phyloP scores from a whole-genome alignment of 1,284 basidiomycete species.

The Heimioporus punctisporus region DNA sequence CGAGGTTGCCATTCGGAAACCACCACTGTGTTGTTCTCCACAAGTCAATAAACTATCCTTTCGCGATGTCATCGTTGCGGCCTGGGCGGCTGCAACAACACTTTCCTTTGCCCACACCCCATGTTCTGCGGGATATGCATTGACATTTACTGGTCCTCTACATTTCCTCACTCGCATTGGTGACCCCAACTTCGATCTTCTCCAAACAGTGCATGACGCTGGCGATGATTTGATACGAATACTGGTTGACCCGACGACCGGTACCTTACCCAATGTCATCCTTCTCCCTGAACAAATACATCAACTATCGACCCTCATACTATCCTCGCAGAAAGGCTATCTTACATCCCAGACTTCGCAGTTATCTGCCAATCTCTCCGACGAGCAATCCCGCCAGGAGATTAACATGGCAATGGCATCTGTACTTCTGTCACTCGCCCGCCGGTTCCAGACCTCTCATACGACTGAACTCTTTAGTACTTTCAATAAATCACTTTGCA shows the following conservation, averaged over 20 bases:
- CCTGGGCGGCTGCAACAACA: slow-evolving; percentile 33
- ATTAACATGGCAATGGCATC: slow-evolving; percentile 49
- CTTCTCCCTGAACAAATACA: slow-evolving; percentile 45
- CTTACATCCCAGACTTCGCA: slow-evolving; percentile 36
- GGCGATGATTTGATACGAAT: slow-evolving; percentile 34
- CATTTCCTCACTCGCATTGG: slow-evolving; percentile 25
- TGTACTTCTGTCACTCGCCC: slow-evolving; percentile 57
- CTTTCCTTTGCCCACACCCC: slow-evolving; percentile 25
- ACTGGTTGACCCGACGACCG: slow-evolving; percentile 35
- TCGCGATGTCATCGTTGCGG: slow-evolving; percentile 38
- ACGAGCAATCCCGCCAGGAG: slow-evolving; percentile 22
- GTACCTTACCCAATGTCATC: slow-evolving; percentile 45
- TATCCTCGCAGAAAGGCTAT: slow-evolving; percentile 37
- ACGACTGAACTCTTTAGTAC: slow-evolving; percentile 26
- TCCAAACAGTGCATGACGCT: slow-evolving; percentile 37
- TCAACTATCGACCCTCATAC: slow-evolving; percentile 37
- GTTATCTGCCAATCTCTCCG: slow-evolving; percentile 20
- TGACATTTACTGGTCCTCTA: slow-evolving; percentile 18
- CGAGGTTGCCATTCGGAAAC: slow-evolving; percentile 36
- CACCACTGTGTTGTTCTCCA: slow-evolving; percentile 16
- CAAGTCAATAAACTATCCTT: slow-evolving; percentile 25
- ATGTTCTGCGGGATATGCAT: slow-evolving; percentile 13
- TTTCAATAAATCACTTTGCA: slow-evolving; percentile 39
- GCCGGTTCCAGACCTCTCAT: slow-evolving; percentile 45
- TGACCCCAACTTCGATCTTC: slow-evolving; percentile 31